Evolutionary conservation across 176 grass and related monocot species (phyloP).

Genomic region (Eragrostis curvula): DNA sequence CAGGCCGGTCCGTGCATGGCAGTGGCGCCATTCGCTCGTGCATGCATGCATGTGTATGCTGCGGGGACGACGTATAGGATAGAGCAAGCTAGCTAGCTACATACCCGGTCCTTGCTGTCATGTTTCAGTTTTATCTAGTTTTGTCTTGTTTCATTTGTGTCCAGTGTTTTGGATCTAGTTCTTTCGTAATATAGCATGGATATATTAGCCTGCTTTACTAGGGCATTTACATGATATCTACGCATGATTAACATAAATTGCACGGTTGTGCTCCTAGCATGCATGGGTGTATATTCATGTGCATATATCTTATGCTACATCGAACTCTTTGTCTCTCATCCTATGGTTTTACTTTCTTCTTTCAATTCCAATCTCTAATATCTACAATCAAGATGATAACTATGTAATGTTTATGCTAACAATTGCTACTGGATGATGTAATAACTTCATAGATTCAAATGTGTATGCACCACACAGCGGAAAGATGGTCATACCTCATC

Average conservation of each 20-base stretch:
- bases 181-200: slow-evolving; percentile 10
- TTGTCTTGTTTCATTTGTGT: slow-evolving; percentile 33
- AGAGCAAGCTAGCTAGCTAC: not conserved
- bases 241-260: slow-evolving; percentile 2
- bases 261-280: not conserved
- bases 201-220: not conserved
- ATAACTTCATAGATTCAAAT: not conserved
- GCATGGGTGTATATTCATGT: not conserved
- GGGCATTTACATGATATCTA: not conserved
- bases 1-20: slow-evolving; percentile 37
- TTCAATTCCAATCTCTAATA: not conserved
- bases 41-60: slow-evolving; percentile 29
- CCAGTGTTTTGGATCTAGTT: slow-evolving; percentile 15
- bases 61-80: slow-evolving; percentile 38
- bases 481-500: too few species aligned
- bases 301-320: not conserved
- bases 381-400: not conserved
- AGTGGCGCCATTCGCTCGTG: slow-evolving; percentile 49
- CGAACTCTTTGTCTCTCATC: not conserved
- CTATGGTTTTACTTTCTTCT: not conserved
- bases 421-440: not conserved
- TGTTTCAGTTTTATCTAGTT: slow-evolving; percentile 34
- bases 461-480: not conserved
- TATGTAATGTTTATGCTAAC: not conserved
- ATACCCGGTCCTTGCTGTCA: slow-evolving; percentile 20